Evolutionary conservation across 2,329 filamentous ascomycete genomes (phyloP).

Genomic region (Neopestalotiopsis sp.): DNA sequence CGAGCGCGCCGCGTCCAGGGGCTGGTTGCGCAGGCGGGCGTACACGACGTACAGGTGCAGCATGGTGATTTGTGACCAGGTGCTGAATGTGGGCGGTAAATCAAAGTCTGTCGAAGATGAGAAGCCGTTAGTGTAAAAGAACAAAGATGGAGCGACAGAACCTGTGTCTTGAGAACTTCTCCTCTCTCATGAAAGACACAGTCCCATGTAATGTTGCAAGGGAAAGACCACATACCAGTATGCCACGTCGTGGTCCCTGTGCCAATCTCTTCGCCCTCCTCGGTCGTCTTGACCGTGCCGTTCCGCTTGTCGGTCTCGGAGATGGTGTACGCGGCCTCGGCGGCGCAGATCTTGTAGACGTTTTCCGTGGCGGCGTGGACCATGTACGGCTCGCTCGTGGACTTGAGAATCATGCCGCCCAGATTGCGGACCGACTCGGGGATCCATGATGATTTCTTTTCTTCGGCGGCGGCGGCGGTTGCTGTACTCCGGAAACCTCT

Average conservation of each 20-base stretch:
- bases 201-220: background rate
- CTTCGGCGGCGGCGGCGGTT: conserved; percentile 21
- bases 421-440: conserved; percentile 33
- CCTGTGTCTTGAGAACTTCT: background rate
- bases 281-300: conserved; percentile 71
- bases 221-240: conserved; percentile 58
- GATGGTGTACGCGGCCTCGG: conserved; percentile 78
- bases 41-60: conserved; percentile 94
- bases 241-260: conserved; percentile 81
- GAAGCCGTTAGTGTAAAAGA: background rate
- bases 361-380: conserved; percentile 80
- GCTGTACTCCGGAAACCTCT: conserved; percentile 44
- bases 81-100: conserved; percentile 86
- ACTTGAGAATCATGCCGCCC: conserved; percentile 29
- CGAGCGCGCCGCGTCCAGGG: conserved; percentile 67
- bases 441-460: conserved; percentile 26
- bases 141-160: background rate
- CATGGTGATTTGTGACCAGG: conserved; percentile 95
- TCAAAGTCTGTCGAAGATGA: conserved; percentile 64
- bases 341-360: conserved; percentile 77
- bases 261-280: conserved; percentile 83
- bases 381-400: conserved; percentile 61
- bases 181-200: background rate
- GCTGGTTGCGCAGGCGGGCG: conserved; percentile 80
- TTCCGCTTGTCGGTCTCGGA: conserved; percentile 69